These are phyloP conservation scores for Suillus spraguei DNA, from an alignment of 768 basidiomycete species.

Conservation along the genomic window DNA sequence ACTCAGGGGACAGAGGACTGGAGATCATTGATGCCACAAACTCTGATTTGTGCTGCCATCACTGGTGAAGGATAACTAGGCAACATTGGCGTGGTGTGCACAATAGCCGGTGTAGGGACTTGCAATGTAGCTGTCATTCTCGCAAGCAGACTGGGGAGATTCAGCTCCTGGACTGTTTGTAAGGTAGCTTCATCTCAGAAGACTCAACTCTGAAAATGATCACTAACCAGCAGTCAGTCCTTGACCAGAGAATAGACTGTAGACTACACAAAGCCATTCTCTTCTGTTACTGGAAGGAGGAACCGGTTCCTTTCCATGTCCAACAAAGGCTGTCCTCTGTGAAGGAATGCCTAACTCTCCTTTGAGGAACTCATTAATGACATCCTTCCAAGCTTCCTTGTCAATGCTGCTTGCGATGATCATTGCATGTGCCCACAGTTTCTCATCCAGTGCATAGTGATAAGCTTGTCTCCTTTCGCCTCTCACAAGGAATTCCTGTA, in stretches of 20 bases:
- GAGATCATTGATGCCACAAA: conserved; percentile 82
- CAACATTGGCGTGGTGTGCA: conserved; percentile 58
- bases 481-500: conserved; percentile 76
- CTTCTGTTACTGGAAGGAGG: conserved; percentile 47
- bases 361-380: conserved; percentile 81
- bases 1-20: conserved; percentile 66
- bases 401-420: conserved; percentile 92
- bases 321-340: conserved; percentile 17
- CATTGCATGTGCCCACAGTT: conserved; percentile 95
- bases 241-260: conserved; percentile 84
- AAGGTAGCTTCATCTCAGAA: conserved; percentile 13
- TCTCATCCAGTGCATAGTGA: conserved; percentile 84
- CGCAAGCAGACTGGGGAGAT: conserved; percentile 58
- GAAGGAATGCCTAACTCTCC: conserved; percentile 62
- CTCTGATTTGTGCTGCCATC: conserved; percentile 55
- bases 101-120: conserved; percentile 33
- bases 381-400: conserved; percentile 92
- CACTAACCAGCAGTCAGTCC: conserved; percentile 72
- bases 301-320: conserved; percentile 23
- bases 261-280: conserved; percentile 78
- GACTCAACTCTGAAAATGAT: neutral
- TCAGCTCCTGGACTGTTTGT: conserved; percentile 69
- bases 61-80: conserved; percentile 58
- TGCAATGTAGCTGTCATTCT: conserved; percentile 42
- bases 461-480: conserved; percentile 89